phyloP scores from a whole-genome alignment of 108 stramenopile species.

The Pseudonitzschia delicatissima region DNA sequence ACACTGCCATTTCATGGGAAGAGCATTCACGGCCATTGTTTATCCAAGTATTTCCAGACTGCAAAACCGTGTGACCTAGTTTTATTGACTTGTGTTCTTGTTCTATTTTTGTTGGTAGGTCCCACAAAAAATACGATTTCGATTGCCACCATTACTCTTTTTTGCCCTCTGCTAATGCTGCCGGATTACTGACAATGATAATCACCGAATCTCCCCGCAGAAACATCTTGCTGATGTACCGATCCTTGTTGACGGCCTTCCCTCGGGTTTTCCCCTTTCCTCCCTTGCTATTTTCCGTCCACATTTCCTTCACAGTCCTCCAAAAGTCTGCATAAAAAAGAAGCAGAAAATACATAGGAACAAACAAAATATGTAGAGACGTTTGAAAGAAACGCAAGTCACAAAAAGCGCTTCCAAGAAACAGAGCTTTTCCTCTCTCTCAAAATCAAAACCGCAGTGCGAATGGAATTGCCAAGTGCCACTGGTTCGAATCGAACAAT shows the following conservation, averaged over 20 bases:
- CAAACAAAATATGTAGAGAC: background rate
- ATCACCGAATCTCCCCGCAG: slow-evolving; percentile 98
- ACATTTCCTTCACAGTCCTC: slow-evolving; percentile 99
- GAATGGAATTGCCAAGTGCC: background rate
- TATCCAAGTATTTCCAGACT: too few species aligned
- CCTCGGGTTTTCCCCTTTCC: slow-evolving; percentile 89
- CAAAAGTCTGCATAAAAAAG: slow-evolving; percentile 63
- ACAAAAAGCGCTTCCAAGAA: too few species aligned
- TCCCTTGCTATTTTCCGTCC: slow-evolving; percentile 96
- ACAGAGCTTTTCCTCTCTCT: too few species aligned
- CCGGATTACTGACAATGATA: slow-evolving; percentile 90
- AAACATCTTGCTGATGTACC: slow-evolving; percentile 99
- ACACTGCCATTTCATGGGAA: too few species aligned
- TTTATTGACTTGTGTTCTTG: too few species aligned
- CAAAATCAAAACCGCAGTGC: too few species aligned
- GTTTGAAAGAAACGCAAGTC: too few species aligned
- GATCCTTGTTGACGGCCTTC: slow-evolving; percentile 91
- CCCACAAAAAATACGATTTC: too few species aligned
- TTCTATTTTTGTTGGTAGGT: too few species aligned
- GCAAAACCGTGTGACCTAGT: too few species aligned
- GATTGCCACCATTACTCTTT: too few species aligned
- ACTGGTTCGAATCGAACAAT: background rate
- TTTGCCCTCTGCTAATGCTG: slow-evolving; percentile 57
- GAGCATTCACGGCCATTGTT: too few species aligned
- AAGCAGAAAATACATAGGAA: slow-evolving; percentile 6